Conservation (phyloP, 2,329 filamentous ascomycete genomes). For the Aspergillus texensis region DNA sequence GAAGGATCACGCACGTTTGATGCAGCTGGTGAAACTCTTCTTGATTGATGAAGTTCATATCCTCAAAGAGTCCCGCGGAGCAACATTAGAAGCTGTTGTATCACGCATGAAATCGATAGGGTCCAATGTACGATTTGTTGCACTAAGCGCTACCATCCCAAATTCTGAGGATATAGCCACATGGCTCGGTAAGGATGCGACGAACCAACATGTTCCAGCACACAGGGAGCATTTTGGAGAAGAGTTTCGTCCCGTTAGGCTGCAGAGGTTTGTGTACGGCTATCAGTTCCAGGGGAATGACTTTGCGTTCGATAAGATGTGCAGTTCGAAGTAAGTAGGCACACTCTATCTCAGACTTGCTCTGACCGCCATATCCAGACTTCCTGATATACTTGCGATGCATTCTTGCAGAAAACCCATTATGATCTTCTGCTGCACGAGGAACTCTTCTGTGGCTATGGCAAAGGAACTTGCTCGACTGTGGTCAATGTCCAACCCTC, state of each 20-base stretch:
- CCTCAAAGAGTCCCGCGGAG: conserved; percentile 75
- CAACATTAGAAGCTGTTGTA: conserved; percentile 79
- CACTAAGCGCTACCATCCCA: conserved; percentile 80
- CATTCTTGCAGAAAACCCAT: conserved; percentile 74
- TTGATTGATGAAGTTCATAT: conserved; percentile 89
- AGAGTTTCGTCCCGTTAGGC: conserved; percentile 75
- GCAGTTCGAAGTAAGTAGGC: conserved; percentile 59
- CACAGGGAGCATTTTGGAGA: conserved; percentile 72
- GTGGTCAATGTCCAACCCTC: conserved; percentile 58
- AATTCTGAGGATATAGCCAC: conserved; percentile 78
- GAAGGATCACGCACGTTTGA: conserved; percentile 75
- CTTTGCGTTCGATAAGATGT: conserved; percentile 72
- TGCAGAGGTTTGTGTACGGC: conserved; percentile 77
- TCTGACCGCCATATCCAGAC: conserved; percentile 43
- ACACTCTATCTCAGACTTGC: not conserved
- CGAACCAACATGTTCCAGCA: conserved; percentile 65
- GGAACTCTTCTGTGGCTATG: conserved; percentile 69
- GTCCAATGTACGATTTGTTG: conserved; percentile 75
- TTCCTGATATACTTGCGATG: conserved; percentile 67
- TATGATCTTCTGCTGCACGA: conserved; percentile 80
- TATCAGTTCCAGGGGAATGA: conserved; percentile 68
- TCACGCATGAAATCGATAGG: conserved; percentile 84
- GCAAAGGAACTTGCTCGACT: conserved; percentile 68
- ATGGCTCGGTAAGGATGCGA: conserved; percentile 72
- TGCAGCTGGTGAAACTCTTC: conserved; percentile 76